phyloP scores from a whole-genome alignment of 2,329 filamentous ascomycete genomes.

The Trichoderma sp. region DNA sequence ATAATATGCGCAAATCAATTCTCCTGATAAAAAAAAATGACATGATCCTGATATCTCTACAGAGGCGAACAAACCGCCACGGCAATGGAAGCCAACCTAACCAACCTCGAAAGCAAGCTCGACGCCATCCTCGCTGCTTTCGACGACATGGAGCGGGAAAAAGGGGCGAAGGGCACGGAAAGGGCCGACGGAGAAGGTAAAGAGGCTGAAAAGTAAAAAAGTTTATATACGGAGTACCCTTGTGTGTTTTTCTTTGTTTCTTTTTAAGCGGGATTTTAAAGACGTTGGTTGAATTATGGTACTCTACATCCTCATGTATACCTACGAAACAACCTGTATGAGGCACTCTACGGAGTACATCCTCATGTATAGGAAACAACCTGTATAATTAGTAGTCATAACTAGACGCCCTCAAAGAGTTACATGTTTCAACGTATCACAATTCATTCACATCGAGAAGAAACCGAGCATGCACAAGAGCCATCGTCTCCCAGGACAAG shows the following conservation, averaged over 20 bases:
- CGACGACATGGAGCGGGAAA: slow-evolving; percentile 33
- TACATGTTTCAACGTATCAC: neutral
- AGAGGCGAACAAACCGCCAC: slow-evolving; percentile 58
- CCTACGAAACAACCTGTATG: neutral
- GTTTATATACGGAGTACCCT: neutral
- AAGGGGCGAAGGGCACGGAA: neutral
- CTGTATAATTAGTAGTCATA: neutral
- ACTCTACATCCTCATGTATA: neutral
- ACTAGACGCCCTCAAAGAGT: neutral
- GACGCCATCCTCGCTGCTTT: slow-evolving; percentile 55
- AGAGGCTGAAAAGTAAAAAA: slow-evolving; percentile 4
- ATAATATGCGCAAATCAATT: too few species aligned
- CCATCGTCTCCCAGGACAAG: neutral
- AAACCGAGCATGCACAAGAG: neutral
- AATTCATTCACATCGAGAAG: neutral
- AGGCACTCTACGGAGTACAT: neutral
- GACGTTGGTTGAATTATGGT: neutral
- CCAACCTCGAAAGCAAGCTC: slow-evolving; percentile 55
- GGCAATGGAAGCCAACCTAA: slow-evolving; percentile 54
- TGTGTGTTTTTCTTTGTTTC: neutral
- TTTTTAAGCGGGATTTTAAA: neutral
- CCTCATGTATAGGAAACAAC: neutral
- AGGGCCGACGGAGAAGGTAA: neutral
- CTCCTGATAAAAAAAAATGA: too few species aligned
- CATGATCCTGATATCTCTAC: neutral